phyloP scores from a whole-genome alignment of 2,329 filamentous ascomycete genomes.

The Cladophialophora yegresii region DNA sequence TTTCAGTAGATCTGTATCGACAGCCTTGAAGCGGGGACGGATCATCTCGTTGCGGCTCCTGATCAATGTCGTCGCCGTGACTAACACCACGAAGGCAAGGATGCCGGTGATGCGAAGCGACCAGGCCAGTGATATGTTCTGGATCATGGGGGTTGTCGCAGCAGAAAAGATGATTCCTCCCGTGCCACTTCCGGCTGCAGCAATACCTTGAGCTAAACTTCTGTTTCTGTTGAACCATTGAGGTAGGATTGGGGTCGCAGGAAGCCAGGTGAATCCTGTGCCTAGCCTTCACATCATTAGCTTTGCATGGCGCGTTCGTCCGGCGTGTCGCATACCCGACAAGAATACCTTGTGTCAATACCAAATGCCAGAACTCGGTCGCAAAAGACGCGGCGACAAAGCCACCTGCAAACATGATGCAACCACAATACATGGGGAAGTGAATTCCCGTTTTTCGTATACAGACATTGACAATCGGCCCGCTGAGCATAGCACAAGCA shows the following conservation, averaged over 20 bases:
- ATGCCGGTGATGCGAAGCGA: constrained; percentile 41
- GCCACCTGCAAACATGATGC: constrained; percentile 33
- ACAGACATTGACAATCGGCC: constrained; percentile 38
- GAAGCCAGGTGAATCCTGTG: constrained; percentile 37
- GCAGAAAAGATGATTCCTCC: constrained; percentile 39
- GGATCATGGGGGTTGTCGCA: constrained; percentile 38
- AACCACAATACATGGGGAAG: constrained; percentile 36
- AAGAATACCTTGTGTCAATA: constrained; percentile 38
- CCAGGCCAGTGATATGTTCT: constrained; percentile 38
- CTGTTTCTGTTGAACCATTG: constrained; percentile 42
- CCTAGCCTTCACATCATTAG: constrained; percentile 28
- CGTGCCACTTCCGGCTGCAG: constrained; percentile 39
- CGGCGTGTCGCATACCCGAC: constrained; percentile 30
- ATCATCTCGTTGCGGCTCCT: constrained; percentile 38
- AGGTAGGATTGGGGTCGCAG: constrained; percentile 35
- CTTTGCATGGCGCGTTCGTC: background rate
- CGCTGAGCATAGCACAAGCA: constrained; percentile 36
- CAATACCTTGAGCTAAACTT: constrained; percentile 40
- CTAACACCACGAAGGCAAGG: constrained; percentile 35
- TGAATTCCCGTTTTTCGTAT: constrained; percentile 34
- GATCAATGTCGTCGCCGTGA: constrained; percentile 37
- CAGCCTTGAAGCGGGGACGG: constrained; percentile 33
- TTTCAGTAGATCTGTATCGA: constrained; percentile 35
- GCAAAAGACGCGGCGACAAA: constrained; percentile 39
- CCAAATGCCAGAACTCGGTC: constrained; percentile 35